Percentiles rank a stretch among this genome's conserved stretches.
Evolutionary conservation across 2,329 filamentous ascomycete species (phyloP).

Genomic region (Fusarium scirpi): DNA sequence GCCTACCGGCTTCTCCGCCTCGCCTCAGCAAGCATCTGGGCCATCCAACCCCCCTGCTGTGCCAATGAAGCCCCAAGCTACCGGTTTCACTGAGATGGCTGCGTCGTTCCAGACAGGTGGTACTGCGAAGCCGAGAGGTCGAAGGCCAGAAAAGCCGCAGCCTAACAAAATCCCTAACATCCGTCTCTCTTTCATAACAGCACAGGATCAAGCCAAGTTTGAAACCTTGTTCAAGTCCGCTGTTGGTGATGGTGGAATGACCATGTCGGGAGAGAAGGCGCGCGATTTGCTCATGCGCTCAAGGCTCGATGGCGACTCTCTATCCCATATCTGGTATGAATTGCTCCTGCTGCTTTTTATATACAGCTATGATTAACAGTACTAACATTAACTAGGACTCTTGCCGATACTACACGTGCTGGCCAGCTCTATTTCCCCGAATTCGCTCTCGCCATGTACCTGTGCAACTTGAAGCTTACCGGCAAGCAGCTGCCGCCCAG

Average conservation of each 20-base stretch:
- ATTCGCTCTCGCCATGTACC: constrained; percentile 97
- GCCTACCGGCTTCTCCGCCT: constrained; percentile 59
- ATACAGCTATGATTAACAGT: neutral
- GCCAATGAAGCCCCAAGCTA: constrained; percentile 74
- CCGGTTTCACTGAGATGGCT: constrained; percentile 75
- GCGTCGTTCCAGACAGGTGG: constrained; percentile 71
- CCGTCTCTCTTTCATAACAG: constrained; percentile 94
- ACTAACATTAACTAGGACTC: constrained; percentile 69
- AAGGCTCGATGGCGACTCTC: constrained; percentile 84
- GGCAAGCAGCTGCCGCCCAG: constrained; percentile 81
- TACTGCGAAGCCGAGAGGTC: constrained; percentile 58
- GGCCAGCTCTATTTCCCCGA: constrained; percentile 97
- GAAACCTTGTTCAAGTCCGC: constrained; percentile 98
- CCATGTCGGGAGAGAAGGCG: constrained; percentile 92
- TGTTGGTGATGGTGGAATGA: constrained; percentile 83
- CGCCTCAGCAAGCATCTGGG: constrained; percentile 63
- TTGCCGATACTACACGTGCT: constrained; percentile 95
- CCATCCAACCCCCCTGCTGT: constrained; percentile 65
- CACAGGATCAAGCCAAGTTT: constrained; percentile 94
- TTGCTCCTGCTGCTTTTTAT: neutral
- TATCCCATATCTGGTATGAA: constrained; percentile 90
- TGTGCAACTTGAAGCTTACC: constrained; percentile 93
- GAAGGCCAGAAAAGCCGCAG: constrained; percentile 61
- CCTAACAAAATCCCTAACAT: constrained; percentile 91
- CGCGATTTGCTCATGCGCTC: constrained; percentile 90